Percentiles rank a stretch among this genome's conserved stretches.
These are phyloP conservation scores for Cladophialophora exuberans DNA, from an alignment of 2,329 filamentous ascomycete genomes.

Conservation along the genomic window DNA sequence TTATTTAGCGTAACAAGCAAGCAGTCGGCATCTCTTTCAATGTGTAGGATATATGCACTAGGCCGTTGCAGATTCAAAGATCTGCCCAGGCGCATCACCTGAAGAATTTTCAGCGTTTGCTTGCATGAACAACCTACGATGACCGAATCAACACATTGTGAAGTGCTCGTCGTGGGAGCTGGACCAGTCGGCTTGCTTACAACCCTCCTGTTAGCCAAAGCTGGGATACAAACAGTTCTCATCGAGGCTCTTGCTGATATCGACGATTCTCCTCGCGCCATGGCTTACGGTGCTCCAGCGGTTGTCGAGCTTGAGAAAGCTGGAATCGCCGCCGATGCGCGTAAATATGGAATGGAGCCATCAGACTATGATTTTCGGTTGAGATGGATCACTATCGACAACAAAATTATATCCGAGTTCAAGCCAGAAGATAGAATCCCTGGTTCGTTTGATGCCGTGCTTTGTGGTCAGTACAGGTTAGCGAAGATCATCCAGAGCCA, in stretches of 20 bases:
- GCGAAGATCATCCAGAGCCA: constrained; percentile 28
- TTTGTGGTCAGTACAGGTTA: constrained; percentile 30
- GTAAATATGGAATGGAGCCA: constrained; percentile 18
- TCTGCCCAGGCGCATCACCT: too few species aligned
- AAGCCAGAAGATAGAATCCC: constrained; percentile 18
- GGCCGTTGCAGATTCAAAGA: too few species aligned
- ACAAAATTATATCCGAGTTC: constrained; percentile 12
- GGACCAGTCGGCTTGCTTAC: constrained; percentile 38
- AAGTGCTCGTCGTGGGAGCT: constrained; percentile 37
- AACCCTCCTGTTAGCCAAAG: constrained; percentile 36
- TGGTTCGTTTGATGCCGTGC: constrained; percentile 4
- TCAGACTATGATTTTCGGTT: constrained; percentile 15
- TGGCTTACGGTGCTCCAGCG: constrained; percentile 16
- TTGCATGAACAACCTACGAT: too few species aligned
- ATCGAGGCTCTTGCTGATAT: constrained; percentile 14
- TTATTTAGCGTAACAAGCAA: too few species aligned
- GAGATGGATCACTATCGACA: constrained; percentile 20
- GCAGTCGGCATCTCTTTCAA: too few species aligned
- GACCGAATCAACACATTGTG: neutral
- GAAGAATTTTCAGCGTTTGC: too few species aligned
- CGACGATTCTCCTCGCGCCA: constrained; percentile 18
- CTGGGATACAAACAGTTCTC: constrained; percentile 35
- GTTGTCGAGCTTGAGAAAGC: constrained; percentile 17
- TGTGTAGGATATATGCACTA: too few species aligned
- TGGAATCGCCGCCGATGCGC: constrained; percentile 17